A percentile compares a stretch with the other conserved stretches of the same genome.
Conservation (phyloP, 2,329 filamentous ascomycete species). For the Xylariales sp. region DNA sequence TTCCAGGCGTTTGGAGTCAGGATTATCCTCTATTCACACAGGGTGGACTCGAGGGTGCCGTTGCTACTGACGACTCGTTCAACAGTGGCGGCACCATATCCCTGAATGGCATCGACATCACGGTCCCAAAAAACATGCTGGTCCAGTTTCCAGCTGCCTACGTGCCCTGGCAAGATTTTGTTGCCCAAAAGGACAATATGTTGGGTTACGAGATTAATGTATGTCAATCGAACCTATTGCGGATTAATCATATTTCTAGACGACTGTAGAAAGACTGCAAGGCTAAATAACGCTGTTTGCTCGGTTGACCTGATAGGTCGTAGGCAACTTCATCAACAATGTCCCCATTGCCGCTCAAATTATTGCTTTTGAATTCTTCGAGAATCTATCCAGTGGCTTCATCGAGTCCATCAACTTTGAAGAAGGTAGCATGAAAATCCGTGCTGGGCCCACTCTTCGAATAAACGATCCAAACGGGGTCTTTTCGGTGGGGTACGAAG, state of each 20-base stretch:
- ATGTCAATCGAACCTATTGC: slow-evolving; percentile 6
- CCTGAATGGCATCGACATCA: slow-evolving; percentile 10
- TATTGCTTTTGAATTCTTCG: slow-evolving; percentile 26
- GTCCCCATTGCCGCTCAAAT: slow-evolving; percentile 32
- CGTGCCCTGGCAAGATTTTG: slow-evolving; percentile 13
- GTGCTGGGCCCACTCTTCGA: slow-evolving; percentile 28
- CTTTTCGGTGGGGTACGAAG: slow-evolving; percentile 29
- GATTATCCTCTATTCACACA: slow-evolving; percentile 27
- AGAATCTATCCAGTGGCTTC: slow-evolving; percentile 29
- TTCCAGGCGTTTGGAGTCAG: slow-evolving; percentile 10
- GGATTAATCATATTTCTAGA: neutral
- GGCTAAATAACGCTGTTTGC: neutral
- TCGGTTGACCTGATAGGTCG: slow-evolving; percentile 20
- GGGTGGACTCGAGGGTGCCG: slow-evolving; percentile 26
- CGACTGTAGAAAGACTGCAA: neutral
- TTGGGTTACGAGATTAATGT: slow-evolving; percentile 31
- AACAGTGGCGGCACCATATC: slow-evolving; percentile 12
- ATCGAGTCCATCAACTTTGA: slow-evolving; percentile 27
- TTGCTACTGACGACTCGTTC: slow-evolving; percentile 25
- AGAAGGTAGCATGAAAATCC: slow-evolving; percentile 29
- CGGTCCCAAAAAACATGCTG: slow-evolving; percentile 14
- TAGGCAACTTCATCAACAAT: slow-evolving; percentile 34
- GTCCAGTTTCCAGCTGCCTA: slow-evolving; percentile 13
- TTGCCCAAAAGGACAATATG: slow-evolving; percentile 26
- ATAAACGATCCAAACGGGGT: slow-evolving; percentile 38